Evolutionary conservation across 2,329 filamentous ascomycete genomes (phyloP).

Genomic region (Coleophoma cylindrospora): DNA sequence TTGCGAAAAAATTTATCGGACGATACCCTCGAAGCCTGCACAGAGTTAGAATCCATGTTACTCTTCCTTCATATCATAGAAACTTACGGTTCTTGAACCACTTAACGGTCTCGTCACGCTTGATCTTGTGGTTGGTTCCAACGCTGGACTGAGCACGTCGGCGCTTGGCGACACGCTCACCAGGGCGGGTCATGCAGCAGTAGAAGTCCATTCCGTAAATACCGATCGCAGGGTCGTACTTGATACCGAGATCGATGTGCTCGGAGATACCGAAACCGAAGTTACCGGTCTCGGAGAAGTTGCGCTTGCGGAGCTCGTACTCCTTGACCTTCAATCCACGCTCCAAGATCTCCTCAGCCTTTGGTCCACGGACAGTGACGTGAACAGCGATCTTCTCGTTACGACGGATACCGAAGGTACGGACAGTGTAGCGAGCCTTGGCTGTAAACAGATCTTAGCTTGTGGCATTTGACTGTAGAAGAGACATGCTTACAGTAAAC

Average conservation of each 20-base stretch:
- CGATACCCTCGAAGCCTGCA: constrained; percentile 88
- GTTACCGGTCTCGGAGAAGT: constrained; percentile 99
- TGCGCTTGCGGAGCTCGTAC: constrained; percentile 98
- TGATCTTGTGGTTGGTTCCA: constrained; percentile 88
- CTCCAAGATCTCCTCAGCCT: constrained; percentile 99
- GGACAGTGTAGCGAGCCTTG: constrained; percentile 99
- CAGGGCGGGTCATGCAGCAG: constrained; percentile 99
- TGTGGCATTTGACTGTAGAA: constrained; percentile 4
- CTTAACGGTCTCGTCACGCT: constrained; percentile 91
- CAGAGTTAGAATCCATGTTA: constrained; percentile 41
- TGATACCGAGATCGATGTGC: constrained; percentile 99
- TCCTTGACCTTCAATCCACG: constrained; percentile 99
- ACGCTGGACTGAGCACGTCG: constrained; percentile 84
- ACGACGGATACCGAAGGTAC: constrained; percentile 99
- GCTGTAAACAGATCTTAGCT: constrained; percentile 41
- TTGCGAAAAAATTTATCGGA: constrained; percentile 66
- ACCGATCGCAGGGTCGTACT: constrained; percentile 97
- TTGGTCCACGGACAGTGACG: constrained; percentile 98
- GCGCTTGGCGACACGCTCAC: constrained; percentile 95
- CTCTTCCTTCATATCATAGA: too few species aligned
- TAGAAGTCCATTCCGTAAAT: constrained; percentile 99
- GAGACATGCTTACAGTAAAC: constrained; percentile 76
- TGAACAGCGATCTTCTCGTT: constrained; percentile 99
- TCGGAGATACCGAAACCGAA: constrained; percentile 99
- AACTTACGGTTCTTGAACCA: constrained; percentile 74